A percentile compares a stretch with the other conserved stretches of the same genome.
These are phyloP conservation scores for Verticillium tricorpus DNA, from an alignment of 2,329 filamentous ascomycete genomes.

Conservation along the genomic window DNA sequence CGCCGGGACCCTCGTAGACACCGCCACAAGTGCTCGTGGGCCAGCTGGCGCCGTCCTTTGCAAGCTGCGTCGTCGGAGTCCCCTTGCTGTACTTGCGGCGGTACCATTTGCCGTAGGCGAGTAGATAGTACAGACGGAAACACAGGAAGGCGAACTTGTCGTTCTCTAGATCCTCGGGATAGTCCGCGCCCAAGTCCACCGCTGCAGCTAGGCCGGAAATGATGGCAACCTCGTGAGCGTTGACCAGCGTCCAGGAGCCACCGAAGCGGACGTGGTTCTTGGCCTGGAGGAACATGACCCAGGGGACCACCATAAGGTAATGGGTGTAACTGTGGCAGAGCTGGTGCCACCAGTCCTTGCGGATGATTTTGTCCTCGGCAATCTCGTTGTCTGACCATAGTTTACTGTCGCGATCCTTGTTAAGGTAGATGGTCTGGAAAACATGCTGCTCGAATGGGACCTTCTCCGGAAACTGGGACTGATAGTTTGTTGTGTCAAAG, in stretches of 20 bases:
- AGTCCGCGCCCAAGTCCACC: conserved; percentile 60
- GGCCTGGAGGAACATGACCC: conserved; percentile 63
- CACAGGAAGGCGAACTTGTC: conserved; percentile 56
- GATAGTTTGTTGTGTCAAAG: conserved; percentile 68
- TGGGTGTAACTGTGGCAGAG: conserved; percentile 56
- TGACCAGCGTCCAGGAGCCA: conserved; percentile 62
- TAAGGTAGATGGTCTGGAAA: conserved; percentile 48
- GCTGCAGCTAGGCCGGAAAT: conserved; percentile 65
- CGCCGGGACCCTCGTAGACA: conserved; percentile 55
- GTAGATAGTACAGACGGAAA: conserved; percentile 57
- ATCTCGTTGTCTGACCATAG: conserved; percentile 53
- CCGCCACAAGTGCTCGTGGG: conserved; percentile 55
- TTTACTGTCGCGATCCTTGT: conserved; percentile 48
- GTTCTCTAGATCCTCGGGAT: conserved; percentile 59
- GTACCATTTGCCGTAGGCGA: conserved; percentile 60
- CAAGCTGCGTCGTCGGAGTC: conserved; percentile 21
- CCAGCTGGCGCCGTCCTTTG: conserved; percentile 49
- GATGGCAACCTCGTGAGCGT: conserved; percentile 63
- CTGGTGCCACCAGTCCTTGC: conserved; percentile 59
- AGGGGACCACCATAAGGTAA: conserved; percentile 57
- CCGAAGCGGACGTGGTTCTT: conserved; percentile 56
- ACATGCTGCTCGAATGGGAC: conserved; percentile 31
- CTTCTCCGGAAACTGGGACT: conserved; percentile 56
- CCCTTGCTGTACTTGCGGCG: conserved; percentile 25
- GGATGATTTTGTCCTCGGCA: conserved; percentile 47